Percentiles rank a stretch among this genome's conserved stretches.
These are phyloP conservation scores for Fusarium stilboides DNA, from an alignment of 2,329 filamentous ascomycete genomes.

Conservation along the genomic window DNA sequence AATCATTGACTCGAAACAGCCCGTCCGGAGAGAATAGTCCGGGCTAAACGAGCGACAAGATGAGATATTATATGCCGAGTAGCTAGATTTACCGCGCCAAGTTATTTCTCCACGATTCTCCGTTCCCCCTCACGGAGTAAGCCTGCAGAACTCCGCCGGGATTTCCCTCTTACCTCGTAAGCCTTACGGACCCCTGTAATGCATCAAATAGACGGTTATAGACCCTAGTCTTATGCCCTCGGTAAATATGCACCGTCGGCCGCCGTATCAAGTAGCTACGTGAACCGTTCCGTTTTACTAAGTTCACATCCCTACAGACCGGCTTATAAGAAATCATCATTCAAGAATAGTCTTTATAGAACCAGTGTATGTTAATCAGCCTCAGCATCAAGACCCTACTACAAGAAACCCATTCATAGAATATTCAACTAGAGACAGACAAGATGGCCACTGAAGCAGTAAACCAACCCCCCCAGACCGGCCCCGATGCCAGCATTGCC, in stretches of 20 bases:
- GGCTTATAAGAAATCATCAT: neutral
- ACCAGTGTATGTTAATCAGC: neutral
- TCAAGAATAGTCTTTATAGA: neutral
- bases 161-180: neutral
- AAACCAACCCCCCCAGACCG: neutral
- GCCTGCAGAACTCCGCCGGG: neutral
- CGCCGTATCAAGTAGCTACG: neutral
- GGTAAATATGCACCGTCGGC: neutral
- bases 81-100: neutral
- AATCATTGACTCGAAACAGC: neutral
- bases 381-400: neutral
- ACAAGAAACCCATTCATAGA: neutral
- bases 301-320: neutral
- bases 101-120: slow-evolving; percentile 7
- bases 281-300: neutral
- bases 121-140: neutral
- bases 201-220: too few species aligned
- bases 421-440: neutral
- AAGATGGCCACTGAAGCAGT: slow-evolving; percentile 10
- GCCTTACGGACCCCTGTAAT: too few species aligned
- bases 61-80: neutral
- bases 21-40: neutral
- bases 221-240: too few species aligned
- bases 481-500: neutral
- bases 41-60: neutral